Evolutionary conservation across 306 rosid species (phyloP).

Genomic region (Malus orientalis): DNA sequence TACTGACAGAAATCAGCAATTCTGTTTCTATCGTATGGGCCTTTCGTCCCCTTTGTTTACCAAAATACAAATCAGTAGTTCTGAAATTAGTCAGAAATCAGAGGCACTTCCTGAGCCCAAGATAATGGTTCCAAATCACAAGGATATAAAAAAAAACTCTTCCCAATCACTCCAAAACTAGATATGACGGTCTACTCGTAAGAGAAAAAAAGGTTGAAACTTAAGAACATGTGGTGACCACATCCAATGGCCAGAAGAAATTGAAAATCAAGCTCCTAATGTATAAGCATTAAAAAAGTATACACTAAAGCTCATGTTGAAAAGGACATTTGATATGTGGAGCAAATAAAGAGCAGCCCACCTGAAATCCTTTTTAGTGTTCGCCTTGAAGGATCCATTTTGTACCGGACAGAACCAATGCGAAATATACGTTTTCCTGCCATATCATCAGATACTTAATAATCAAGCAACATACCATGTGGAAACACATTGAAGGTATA

Average conservation of each 20-base stretch:
- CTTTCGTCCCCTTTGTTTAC: background rate
- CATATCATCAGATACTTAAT: conserved; percentile 27
- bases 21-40: background rate
- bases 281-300: background rate
- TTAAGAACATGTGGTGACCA: background rate
- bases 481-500: background rate
- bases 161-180: background rate
- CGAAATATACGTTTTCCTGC: conserved; percentile 80
- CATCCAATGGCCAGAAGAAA: background rate
- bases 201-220: background rate
- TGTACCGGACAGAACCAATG: conserved; percentile 59
- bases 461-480: conserved; percentile 2
- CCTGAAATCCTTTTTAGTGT: conserved; percentile 85
- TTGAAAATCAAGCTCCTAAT: background rate
- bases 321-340: background rate
- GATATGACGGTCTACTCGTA: background rate
- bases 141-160: background rate
- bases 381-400: conserved; percentile 81
- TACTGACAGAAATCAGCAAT: background rate
- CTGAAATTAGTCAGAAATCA: background rate
- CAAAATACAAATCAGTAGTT: background rate
- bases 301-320: background rate
- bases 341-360: conserved; percentile 14
- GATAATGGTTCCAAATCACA: background rate
- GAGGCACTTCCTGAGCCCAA: background rate